A percentile compares a stretch with the other conserved stretches of the same genome.
These are phyloP conservation scores for Leccinellum luteum DNA, from an alignment of 768 basidiomycete species.

Conservation along the genomic window DNA sequence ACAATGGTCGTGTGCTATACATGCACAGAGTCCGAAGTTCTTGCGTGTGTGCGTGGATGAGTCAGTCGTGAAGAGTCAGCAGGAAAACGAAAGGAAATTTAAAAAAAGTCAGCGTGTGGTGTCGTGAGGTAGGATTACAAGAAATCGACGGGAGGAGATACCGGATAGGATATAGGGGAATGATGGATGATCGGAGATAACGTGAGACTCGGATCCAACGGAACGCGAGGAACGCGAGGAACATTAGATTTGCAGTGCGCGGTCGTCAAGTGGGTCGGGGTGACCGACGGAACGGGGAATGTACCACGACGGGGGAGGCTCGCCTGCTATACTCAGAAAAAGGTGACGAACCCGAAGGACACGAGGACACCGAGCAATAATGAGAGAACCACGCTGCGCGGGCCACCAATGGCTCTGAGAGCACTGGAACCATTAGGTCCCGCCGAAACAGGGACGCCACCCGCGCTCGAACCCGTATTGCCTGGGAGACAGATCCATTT, in stretches of 20 bases:
- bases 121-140: neutral
- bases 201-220: neutral
- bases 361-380: constrained; percentile 10
- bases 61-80: neutral
- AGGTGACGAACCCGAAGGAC: constrained; percentile 9
- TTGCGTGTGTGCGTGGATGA: neutral
- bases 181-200: neutral
- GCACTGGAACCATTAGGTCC: neutral
- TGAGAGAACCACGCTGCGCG: constrained; percentile 9
- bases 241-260: neutral
- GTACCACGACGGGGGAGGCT: neutral
- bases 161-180: neutral
- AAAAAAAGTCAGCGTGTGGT: neutral
- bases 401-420: neutral
- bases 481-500: neutral
- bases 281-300: neutral
- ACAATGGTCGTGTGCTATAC: neutral
- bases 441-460: constrained; percentile 3
- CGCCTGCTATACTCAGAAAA: constrained; percentile 1
- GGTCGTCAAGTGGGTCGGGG: neutral
- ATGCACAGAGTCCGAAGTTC: neutral
- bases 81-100: neutral
- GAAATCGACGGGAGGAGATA: too few species aligned
- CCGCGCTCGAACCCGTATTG: neutral
- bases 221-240: neutral